Evolutionary conservation across 345 rosid species (phyloP), one percentile per base, ranked within the genome.

Genomic region (Mallotus nudiflorus): DNA sequence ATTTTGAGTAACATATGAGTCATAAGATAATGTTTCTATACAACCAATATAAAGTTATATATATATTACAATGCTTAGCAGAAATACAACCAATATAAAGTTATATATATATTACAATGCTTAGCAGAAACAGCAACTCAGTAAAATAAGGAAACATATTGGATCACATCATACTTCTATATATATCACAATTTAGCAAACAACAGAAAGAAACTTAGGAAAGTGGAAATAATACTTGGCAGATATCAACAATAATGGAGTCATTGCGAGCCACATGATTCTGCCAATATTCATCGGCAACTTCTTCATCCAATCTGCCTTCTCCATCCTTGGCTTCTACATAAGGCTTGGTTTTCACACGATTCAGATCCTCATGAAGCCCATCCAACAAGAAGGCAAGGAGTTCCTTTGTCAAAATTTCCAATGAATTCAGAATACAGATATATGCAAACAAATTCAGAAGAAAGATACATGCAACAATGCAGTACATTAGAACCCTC

Each of bases 331-430:
- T 90, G 70, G 89, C 92, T 82, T 90, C 97, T 76, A 81, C 87
- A 70, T 92, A 95, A 60, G 97, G 98, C 75, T 95, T 92, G 76
- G 86, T 78, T 82, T 72, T 95, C 60, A 95, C 99, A 65, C 93
- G 97, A 78, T 92, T 95, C 62, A 95, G 94, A 82, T 92, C 98
- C 85, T 95, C 98, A 67, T 92, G 99, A 48, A 90, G 98, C 75
- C 99, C 98, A 85, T 95, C 99, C 82, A 95, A 73, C 80, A 95
- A 86, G 84, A 95, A 95, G 51, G 96, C 92, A 73, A 95, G 86
- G 59, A 92, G 91, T 80, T 95, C 99, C 99, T 95, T 79, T 46
- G 27, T 29, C 62, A 60, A 70, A 65, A 56, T 7, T 58, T 24
- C 14, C 9, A 71, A 24, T 20, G 40, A 24, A 52, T 39, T 42